Conservation (phyloP, 2,329 filamentous ascomycete genomes). For the Trichoderma oligosporum region DNA sequence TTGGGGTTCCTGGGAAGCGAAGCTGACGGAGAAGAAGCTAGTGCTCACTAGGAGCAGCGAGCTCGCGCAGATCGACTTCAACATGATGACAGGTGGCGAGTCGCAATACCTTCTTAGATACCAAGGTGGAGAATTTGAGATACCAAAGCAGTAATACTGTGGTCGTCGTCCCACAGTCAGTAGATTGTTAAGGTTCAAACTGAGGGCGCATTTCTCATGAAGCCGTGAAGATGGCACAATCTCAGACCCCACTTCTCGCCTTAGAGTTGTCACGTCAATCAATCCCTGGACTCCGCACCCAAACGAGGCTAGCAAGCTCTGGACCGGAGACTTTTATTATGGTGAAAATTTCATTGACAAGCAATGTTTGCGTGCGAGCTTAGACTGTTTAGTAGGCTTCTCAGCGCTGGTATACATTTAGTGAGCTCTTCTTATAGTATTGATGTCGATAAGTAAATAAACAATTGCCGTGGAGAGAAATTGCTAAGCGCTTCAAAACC, state of each 20-base stretch:
- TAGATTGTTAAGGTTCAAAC: not conserved
- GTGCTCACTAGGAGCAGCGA: constrained; percentile 12
- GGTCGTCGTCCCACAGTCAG: not conserved
- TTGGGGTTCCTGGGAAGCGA: constrained; percentile 18
- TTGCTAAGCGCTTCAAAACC: too few relatives aligned
- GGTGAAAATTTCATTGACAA: not conserved
- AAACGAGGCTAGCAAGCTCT: not conserved
- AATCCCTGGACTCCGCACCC: not conserved
- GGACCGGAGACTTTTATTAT: not conserved
- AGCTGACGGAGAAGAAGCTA: constrained; percentile 11
- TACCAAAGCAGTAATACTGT: not conserved
- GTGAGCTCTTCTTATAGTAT: too few relatives aligned
- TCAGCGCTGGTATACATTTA: too few relatives aligned
- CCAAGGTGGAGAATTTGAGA: not conserved
- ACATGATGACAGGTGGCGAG: not conserved
- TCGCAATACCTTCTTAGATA: not conserved
- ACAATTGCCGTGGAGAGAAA: too few relatives aligned
- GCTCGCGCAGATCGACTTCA: constrained; percentile 13
- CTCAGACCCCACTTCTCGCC: not conserved
- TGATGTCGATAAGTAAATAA: too few relatives aligned
- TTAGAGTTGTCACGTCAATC: not conserved
- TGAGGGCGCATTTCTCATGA: too few relatives aligned
- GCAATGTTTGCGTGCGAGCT: too few relatives aligned
- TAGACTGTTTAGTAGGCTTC: too few relatives aligned
- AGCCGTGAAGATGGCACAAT: constrained; percentile 1